A percentile compares a stretch with the other conserved stretches of the same genome.
phyloP scores from a whole-genome alignment of 2,329 filamentous ascomycete species.

The Mariannaea elegans region DNA sequence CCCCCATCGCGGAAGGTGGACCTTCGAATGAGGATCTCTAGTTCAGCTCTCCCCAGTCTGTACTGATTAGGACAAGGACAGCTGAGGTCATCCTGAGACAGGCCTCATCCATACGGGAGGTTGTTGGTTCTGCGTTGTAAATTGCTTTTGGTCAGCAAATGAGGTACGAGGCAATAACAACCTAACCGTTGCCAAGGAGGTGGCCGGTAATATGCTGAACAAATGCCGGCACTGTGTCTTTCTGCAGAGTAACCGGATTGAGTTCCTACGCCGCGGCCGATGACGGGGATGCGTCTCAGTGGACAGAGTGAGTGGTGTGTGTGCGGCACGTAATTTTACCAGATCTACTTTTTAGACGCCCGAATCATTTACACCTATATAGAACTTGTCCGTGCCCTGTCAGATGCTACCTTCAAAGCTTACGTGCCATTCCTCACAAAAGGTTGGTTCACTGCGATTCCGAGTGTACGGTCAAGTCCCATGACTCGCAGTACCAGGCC shows the following conservation, averaged over 20 bases:
- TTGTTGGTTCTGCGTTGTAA: neutral
- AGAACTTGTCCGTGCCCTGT: neutral
- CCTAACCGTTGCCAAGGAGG: conserved; percentile 6
- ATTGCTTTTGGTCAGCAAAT: neutral
- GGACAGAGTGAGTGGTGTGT: neutral
- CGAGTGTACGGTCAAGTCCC: conserved; percentile 5
- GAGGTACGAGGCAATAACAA: neutral
- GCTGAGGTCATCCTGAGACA: conserved; percentile 20
- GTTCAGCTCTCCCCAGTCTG: neutral
- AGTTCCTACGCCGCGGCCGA: conserved; percentile 16
- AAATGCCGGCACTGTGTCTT: conserved; percentile 18
- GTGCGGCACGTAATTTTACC: conserved; percentile 7
- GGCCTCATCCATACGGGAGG: conserved; percentile 3
- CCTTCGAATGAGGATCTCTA: conserved; percentile 3
- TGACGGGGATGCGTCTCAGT: conserved; percentile 4
- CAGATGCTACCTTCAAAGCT: neutral
- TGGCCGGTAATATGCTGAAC: neutral
- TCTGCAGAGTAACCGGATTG: conserved; percentile 10
- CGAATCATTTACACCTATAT: neutral
- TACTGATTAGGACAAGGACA: neutral
- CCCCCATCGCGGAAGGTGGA: conserved; percentile 16
- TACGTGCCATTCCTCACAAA: neutral
- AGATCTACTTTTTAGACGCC: conserved; percentile 13
- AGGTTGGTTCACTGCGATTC: conserved; percentile 12
- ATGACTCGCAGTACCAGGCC: conserved; percentile 11